A percentile compares a stretch with the other conserved stretches of the same genome.
Evolutionary conservation across 2,329 filamentous ascomycete genomes (phyloP).

Genomic region (Scytalidium lignicola): DNA sequence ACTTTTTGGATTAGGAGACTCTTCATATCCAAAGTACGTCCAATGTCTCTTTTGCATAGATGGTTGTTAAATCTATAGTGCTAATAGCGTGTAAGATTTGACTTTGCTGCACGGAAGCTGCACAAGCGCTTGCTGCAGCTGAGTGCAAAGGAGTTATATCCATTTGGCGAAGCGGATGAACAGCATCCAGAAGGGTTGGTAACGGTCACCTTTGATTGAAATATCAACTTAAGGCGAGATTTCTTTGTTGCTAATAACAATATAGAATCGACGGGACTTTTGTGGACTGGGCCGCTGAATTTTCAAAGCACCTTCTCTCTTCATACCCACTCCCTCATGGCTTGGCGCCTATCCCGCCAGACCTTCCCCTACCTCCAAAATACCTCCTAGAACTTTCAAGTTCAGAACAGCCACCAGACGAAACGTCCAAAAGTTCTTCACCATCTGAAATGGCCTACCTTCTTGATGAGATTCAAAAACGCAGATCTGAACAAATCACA

Average conservation of each 20-base stretch:
- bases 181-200: conserved; percentile 85
- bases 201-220: neutral
- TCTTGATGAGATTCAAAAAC: neutral
- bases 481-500: neutral
- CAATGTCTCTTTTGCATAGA: neutral
- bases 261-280: conserved; percentile 75
- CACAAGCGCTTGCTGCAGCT: conserved; percentile 79
- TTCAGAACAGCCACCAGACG: neutral
- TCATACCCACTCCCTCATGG: conserved; percentile 65
- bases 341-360: conserved; percentile 64
- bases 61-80: conserved; percentile 11
- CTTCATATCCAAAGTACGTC: conserved; percentile 83
- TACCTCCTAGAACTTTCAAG: conserved; percentile 49
- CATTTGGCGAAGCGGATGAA: conserved; percentile 83
- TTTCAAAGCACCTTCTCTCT: conserved; percentile 62
- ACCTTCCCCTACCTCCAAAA: conserved; percentile 70
- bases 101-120: conserved; percentile 87
- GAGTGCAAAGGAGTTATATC: conserved; percentile 71
- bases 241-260: neutral
- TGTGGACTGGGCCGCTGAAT: conserved; percentile 66
- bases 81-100: conserved; percentile 55
- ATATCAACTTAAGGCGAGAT: neutral
- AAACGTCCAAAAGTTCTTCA: conserved; percentile 1
- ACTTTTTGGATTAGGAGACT: conserved; percentile 89
- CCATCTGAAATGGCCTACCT: neutral